These are phyloP conservation scores for Heteromeles arbutifolia DNA, from an alignment of 306 rosid species.

Conservation along the genomic window DNA sequence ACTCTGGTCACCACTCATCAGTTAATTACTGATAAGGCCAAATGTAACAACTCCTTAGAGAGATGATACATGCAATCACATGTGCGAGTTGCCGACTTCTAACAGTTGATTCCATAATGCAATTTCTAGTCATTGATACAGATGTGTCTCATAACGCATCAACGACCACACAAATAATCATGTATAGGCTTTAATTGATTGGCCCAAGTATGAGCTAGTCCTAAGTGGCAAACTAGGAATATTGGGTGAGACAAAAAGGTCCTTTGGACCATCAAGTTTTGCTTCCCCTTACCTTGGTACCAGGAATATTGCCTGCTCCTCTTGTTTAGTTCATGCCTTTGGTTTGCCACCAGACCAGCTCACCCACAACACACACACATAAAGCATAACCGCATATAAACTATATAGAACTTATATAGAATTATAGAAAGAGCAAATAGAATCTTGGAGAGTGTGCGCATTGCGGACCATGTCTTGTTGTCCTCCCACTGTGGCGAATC, in stretches of 20 bases:
- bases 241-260: slow-evolving; percentile 2
- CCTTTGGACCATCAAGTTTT: slow-evolving; percentile 6
- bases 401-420: neutral
- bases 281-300: slow-evolving; percentile 15
- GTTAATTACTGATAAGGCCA: no score
- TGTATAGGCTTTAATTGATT: neutral
- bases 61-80: neutral
- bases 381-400: neutral
- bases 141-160: no score
- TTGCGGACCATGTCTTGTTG: slow-evolving; percentile 25
- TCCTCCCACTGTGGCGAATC: slow-evolving; percentile 30
- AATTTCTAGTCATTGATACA: no score
- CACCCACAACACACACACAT: neutral
- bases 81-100: neutral
- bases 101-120: no score
- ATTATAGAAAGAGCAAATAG: neutral
- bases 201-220: neutral
- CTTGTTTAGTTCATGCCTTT: neutral
- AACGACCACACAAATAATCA: no score
- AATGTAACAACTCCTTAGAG: neutral
- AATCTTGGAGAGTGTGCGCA: slow-evolving; percentile 15
- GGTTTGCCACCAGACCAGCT: slow-evolving; percentile 9
- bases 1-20: neutral
- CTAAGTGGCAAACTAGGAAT: neutral
- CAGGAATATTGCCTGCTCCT: slow-evolving; percentile 18